Evolutionary conservation across 1,284 basidiomycete species (phyloP), one percentile per base, ranked within the genome.

Genomic region (Microbotryomycetes sp.): DNA sequence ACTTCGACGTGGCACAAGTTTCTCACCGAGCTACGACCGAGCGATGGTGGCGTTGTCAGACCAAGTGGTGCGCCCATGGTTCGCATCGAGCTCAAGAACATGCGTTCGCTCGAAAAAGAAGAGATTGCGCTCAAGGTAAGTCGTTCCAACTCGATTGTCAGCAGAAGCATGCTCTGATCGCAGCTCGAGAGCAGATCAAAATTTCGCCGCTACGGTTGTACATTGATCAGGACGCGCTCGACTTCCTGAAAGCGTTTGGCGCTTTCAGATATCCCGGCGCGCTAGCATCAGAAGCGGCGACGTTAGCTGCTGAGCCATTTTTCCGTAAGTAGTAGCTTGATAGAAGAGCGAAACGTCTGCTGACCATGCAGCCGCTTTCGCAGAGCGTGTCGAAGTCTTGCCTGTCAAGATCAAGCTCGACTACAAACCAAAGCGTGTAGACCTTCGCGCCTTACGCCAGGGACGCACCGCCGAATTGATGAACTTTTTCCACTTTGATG

Each of bases 401-500:
- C 90, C 94, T 0, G 74, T 83, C 70, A 78, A 79, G 67, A 81
- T 98, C 69, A 97, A 97, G 78, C 80, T 98, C 9, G 94, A 99
- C 75, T 99, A 98, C 77, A 98, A 99, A 76, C 94, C 96, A 51
- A 90, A 97, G 63, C 85, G 93, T 4, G 92, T 98, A 26, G 91
- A 98, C 76, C 96, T 97, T 75, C 80, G 84, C 62, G 93, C 92
- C n/a, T 79, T 97, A 54, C 83, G 86, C 19, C 87, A 93, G 70
- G 96, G 96, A 15, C 84, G 83, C 74, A 92, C 92, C 0, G 94
- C 96, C 64, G 96, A 98, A 74, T 78, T 98, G 60, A 97, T 98
- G 94, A 99, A 99, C 75, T 97, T 98, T 75, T 98, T 99, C 85
- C 93, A 97, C 76, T 99, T 98, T 71, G 94, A 98, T 71, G 94